Conservation (phyloP, 257 asterid species). For the Scutellaria galericulata region DNA sequence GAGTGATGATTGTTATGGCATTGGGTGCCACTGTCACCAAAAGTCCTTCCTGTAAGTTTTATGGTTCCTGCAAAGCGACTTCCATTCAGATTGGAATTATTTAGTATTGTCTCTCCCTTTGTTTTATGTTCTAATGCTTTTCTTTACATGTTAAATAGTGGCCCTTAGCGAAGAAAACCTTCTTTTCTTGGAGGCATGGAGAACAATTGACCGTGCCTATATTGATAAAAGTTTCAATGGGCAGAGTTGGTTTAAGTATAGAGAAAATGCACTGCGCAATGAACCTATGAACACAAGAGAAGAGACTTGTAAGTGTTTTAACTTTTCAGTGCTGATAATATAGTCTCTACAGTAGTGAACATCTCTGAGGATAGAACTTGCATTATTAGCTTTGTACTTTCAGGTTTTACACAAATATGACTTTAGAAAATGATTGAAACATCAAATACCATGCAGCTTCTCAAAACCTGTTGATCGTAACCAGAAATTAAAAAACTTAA, state of each 20-base stretch:
- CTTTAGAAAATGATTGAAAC: slow-evolving; percentile 9
- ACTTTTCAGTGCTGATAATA: slow-evolving; percentile 15
- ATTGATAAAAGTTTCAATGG: slow-evolving; percentile 94
- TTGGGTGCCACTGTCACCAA: slow-evolving; percentile 57
- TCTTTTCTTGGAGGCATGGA: slow-evolving; percentile 97
- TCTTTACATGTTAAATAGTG: slow-evolving; percentile 50
- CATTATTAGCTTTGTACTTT: background rate
- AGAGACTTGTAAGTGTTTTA: slow-evolving; percentile 78
- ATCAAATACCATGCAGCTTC: background rate
- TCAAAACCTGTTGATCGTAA: background rate
- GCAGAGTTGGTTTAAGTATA: slow-evolving; percentile 97
- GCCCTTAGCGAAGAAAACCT: slow-evolving; percentile 93
- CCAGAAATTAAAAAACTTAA: background rate
- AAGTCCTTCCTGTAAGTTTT: slow-evolving; percentile 69
- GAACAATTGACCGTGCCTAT: slow-evolving; percentile 94
- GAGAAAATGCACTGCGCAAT: slow-evolving; percentile 88
- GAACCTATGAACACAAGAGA: slow-evolving; percentile 94
- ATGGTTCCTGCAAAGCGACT: slow-evolving; percentile 6
- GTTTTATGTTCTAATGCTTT: slow-evolving; percentile 23
- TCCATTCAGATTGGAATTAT: background rate
- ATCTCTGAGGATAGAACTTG: slow-evolving; percentile 10
- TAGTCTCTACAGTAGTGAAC: slow-evolving; percentile 5
- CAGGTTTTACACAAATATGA: background rate
- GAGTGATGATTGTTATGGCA: slow-evolving; percentile 75
- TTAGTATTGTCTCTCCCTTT: background rate